Percentiles rank a stretch among this genome's conserved stretches.
Conservation (phyloP, 495 filamentous ascomycete species). For the Corynascus novoguineensis region DNA sequence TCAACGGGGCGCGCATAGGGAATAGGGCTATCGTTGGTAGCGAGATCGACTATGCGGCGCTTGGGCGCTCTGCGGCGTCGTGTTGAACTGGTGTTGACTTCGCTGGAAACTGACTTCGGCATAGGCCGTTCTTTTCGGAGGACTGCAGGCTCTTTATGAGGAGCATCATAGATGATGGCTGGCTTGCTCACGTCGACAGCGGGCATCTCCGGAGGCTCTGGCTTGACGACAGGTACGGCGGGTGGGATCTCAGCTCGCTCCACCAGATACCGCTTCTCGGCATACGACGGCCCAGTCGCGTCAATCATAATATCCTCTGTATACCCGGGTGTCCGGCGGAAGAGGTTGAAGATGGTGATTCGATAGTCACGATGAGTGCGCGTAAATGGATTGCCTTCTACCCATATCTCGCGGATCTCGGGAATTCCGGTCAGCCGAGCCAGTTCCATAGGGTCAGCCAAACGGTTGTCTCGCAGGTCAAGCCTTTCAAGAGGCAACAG, state of each 20-base stretch:
- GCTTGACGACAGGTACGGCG: conserved; percentile 69
- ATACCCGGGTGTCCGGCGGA: conserved; percentile 87
- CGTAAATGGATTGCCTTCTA: conserved; percentile 83
- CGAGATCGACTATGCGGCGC: conserved; percentile 78
- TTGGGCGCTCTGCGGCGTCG: conserved; percentile 52
- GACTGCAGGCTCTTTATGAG: conserved; percentile 39
- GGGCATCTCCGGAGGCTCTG: conserved; percentile 51
- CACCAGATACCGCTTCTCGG: conserved; percentile 77
- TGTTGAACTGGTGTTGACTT: conserved; percentile 48
- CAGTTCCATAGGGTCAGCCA: conserved; percentile 85
- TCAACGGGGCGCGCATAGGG: conserved; percentile 27
- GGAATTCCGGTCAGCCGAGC: conserved; percentile 86
- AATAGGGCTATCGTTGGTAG: conserved; percentile 52
- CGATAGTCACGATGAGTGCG: conserved; percentile 82
- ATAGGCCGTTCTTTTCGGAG: conserved; percentile 48
- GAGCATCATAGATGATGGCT: conserved; percentile 47
- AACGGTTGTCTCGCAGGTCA: conserved; percentile 85
- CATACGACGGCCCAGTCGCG: conserved; percentile 68
- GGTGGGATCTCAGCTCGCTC: conserved; percentile 72
- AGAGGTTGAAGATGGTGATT: conserved; percentile 90
- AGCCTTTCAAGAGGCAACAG: conserved; percentile 81
- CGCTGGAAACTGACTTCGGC: conserved; percentile 41
- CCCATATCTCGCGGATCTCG: conserved; percentile 86
- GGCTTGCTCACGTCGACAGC: conserved; percentile 61
- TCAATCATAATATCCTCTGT: conserved; percentile 89